Percentiles rank a stretch among this genome's conserved stretches.
Conservation (phyloP, 2,329 filamentous ascomycete species). For the Aspergillus jensenii region DNA sequence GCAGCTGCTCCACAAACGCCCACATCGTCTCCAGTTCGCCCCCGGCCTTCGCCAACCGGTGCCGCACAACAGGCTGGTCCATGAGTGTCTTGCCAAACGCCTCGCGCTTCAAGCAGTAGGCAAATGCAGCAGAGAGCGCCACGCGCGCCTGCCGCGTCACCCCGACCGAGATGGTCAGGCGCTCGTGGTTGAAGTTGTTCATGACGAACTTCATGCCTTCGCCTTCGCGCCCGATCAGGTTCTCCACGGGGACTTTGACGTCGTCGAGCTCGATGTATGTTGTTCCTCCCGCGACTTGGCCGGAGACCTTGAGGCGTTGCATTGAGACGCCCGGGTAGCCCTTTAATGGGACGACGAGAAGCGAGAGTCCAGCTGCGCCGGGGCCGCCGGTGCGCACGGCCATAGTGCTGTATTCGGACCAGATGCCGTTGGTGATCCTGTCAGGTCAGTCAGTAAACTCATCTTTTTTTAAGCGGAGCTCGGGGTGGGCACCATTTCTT, state of each 20-base stretch:
- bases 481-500: conserved; percentile 64
- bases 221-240: conserved; percentile 69
- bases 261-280: conserved; percentile 76
- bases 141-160: conserved; percentile 63
- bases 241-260: conserved; percentile 68
- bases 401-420: conserved; percentile 68
- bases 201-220: conserved; percentile 73
- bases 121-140: conserved; percentile 59
- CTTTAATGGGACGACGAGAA: conserved; percentile 71
- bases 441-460: conserved; percentile 33
- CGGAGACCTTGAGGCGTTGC: conserved; percentile 66
- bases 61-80: conserved; percentile 72
- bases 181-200: conserved; percentile 80
- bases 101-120: conserved; percentile 65
- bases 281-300: conserved; percentile 65
- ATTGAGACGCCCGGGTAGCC: conserved; percentile 65
- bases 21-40: conserved; percentile 67
- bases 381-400: conserved; percentile 71
- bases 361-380: conserved; percentile 61
- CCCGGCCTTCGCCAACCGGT: conserved; percentile 69
- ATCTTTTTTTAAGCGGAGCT: too few relatives aligned
- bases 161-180: conserved; percentile 65
- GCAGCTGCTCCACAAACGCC: conserved; percentile 71
- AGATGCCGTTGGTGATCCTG: conserved; percentile 72
- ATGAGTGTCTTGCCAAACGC: conserved; percentile 69